Evolutionary conservation across 192 early-diverging fungal genomes (phyloP), one percentile per base, ranked within the genome.

Genomic region (Coemansia sp.): DNA sequence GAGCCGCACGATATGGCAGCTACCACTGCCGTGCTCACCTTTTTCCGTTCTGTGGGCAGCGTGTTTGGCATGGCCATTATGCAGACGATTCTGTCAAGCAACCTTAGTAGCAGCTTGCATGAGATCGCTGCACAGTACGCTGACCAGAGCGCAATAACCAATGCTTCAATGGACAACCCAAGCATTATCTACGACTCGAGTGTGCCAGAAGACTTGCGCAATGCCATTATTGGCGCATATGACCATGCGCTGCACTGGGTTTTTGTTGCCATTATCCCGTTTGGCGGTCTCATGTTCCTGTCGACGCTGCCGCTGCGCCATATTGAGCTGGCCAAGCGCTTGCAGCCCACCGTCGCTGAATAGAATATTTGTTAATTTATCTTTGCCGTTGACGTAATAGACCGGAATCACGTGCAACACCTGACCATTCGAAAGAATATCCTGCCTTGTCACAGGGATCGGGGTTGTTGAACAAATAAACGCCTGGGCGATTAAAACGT

Each of bases 31-130:
- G 79, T 89, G 57, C 67, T 85, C 11, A 85, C 85, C 17, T 93
- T 92, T 43, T 87, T 85, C 71, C 86, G 88, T 37, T 84, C 85
- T 17, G 79, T 87, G 24, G 90, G 87, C 52, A 82, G 86, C 52
- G 82, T 77, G 14, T 70, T 89, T 66, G 87, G 88, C 29, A 67
- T 92, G 66, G 86, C 86, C 35, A 69, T 86, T 29, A 84, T 84
- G 59, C 84, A 82, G 55, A 75, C 86, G 6, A 68, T 87, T 24
- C 83, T 89, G 82, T 83, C 82, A 66, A 67, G 43, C 57, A 67
- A 57, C 43, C 63, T 82, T 14, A 65, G 67, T 10, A 32, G 41
- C 11, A 24, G 25, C 17, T 54, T 82, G 12, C 24, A 25, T 6
- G 52, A 57, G 6, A 27, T 77, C 11, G 37, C 39, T 7, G 15